phyloP scores from a whole-genome alignment of 140 eudicot genomes.

The Ambrosia hybrid region DNA sequence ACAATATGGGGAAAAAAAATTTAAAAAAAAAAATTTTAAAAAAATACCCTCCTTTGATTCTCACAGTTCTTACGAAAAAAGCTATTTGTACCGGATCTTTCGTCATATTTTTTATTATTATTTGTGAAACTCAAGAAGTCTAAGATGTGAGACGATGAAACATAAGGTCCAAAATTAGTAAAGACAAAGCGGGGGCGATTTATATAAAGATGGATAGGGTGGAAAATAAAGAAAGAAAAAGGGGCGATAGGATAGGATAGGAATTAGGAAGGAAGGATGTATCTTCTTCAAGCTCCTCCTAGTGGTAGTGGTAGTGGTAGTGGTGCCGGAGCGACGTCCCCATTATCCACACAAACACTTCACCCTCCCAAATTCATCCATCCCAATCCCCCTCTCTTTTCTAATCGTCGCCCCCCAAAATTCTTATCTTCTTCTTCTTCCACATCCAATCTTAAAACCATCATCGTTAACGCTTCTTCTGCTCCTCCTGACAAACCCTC shows the following conservation, averaged over 20 bases:
- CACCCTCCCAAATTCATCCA: constrained; percentile 50
- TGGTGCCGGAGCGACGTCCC: constrained; percentile 24
- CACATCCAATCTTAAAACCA: constrained; percentile 27
- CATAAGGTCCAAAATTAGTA: too few species aligned
- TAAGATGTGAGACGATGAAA: too few species aligned
- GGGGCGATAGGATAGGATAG: not conserved
- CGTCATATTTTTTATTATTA: too few species aligned
- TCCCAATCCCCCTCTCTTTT: constrained; percentile 62
- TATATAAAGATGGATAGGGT: not conserved
- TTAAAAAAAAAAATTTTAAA: too few species aligned
- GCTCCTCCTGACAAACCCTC: too few species aligned
- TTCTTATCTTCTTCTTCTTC: constrained; percentile 29
- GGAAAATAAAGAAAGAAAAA: not conserved
- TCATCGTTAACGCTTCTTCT: constrained; percentile 28
- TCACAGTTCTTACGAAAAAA: too few species aligned
- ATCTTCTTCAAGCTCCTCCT: constrained; percentile 40
- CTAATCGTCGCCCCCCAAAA: constrained; percentile 44
- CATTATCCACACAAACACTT: constrained; percentile 38
- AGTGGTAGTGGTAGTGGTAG: constrained; percentile 11
- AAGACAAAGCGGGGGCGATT: too few species aligned
- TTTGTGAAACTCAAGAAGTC: too few species aligned
- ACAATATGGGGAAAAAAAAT: too few species aligned
- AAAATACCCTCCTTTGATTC: too few species aligned
- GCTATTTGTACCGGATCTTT: too few species aligned
- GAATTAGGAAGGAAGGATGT: constrained; percentile 27